phyloP scores from a whole-genome alignment of 1,284 basidiomycete species.

The Apiotrichum akiyoshidainum region DNA sequence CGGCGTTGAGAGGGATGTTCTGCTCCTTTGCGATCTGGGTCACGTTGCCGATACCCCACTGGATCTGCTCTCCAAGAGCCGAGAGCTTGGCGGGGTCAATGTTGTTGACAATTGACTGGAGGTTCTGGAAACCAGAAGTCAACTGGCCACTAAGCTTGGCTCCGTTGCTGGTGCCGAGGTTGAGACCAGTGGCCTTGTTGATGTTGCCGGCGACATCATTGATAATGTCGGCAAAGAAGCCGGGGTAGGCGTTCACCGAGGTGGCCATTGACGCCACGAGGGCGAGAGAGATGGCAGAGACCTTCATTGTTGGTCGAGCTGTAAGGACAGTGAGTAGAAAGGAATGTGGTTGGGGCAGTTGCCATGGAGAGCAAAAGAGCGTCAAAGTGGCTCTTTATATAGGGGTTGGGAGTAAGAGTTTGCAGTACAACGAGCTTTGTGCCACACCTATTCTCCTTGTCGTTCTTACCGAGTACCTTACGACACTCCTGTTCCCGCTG shows the following conservation, averaged over 20 bases:
- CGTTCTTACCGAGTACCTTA: too few species aligned
- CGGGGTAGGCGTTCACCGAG: slow-evolving; percentile 13
- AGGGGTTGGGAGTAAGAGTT: background rate
- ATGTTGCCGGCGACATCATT: background rate
- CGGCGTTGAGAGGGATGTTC: slow-evolving; percentile 4
- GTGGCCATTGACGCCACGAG: slow-evolving; percentile 5
- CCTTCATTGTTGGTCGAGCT: slow-evolving; percentile 8
- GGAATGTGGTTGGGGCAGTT: background rate
- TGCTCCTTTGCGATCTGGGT: background rate
- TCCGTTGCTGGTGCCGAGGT: background rate
- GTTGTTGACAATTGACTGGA: slow-evolving; percentile 1
- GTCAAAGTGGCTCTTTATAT: background rate
- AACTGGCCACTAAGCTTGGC: background rate
- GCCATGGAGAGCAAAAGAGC: too few species aligned
- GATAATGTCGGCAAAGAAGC: slow-evolving; percentile 1
- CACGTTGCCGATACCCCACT: slow-evolving; percentile 14
- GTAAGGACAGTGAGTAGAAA: background rate
- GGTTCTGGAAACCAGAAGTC: background rate
- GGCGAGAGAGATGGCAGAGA: slow-evolving; percentile 5
- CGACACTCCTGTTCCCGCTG: too few species aligned
- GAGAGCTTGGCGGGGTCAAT: slow-evolving; percentile 6
- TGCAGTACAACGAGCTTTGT: too few species aligned
- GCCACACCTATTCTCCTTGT: too few species aligned
- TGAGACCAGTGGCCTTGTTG: background rate
- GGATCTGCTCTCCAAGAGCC: slow-evolving; percentile 8